Percentiles rank a stretch among this genome's conserved stretches.
phyloP scores from a whole-genome alignment of 2,329 filamentous ascomycete species.

The Talaromyces sp. region DNA sequence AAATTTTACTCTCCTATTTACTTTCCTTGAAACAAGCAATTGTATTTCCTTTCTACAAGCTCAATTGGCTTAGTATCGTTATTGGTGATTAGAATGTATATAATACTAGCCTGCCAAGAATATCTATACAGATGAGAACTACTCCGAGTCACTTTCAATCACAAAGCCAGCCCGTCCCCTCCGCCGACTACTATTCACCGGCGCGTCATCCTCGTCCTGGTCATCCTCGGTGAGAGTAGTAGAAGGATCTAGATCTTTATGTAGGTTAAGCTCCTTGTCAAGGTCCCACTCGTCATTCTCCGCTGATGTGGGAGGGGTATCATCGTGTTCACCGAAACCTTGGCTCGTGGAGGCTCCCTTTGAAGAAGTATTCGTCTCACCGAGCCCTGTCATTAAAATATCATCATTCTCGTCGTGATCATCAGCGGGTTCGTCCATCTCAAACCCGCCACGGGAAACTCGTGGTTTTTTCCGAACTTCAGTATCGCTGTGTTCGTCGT shows the following conservation, averaged over 20 bases:
- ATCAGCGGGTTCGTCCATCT: slow-evolving; percentile 14
- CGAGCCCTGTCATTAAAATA: slow-evolving; percentile 23
- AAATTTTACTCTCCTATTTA: not conserved
- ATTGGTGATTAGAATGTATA: not conserved
- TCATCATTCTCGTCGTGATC: slow-evolving; percentile 26
- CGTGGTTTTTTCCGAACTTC: slow-evolving; percentile 27
- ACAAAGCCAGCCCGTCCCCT: slow-evolving; percentile 38
- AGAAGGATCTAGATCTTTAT: not conserved
- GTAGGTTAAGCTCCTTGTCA: slow-evolving; percentile 4
- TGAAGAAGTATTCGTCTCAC: slow-evolving; percentile 14
- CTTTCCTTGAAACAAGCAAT: not conserved
- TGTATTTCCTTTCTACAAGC: not conserved
- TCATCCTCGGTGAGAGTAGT: slow-evolving; percentile 18
- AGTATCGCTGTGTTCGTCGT: slow-evolving; percentile 18
- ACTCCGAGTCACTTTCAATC: slow-evolving; percentile 42
- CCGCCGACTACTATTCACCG: slow-evolving; percentile 25
- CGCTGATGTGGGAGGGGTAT: slow-evolving; percentile 22
- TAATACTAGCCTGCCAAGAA: not conserved
- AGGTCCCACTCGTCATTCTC: slow-evolving; percentile 23
- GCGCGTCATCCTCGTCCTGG: slow-evolving; percentile 26
- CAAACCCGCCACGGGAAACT: slow-evolving; percentile 12
- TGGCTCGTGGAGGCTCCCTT: slow-evolving; percentile 16
- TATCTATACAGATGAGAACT: slow-evolving; percentile 3
- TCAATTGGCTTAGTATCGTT: not conserved
- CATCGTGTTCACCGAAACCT: slow-evolving; percentile 13